phyloP scores from a whole-genome alignment of 129 eudicot genomes.

The Tagetes patula region DNA sequence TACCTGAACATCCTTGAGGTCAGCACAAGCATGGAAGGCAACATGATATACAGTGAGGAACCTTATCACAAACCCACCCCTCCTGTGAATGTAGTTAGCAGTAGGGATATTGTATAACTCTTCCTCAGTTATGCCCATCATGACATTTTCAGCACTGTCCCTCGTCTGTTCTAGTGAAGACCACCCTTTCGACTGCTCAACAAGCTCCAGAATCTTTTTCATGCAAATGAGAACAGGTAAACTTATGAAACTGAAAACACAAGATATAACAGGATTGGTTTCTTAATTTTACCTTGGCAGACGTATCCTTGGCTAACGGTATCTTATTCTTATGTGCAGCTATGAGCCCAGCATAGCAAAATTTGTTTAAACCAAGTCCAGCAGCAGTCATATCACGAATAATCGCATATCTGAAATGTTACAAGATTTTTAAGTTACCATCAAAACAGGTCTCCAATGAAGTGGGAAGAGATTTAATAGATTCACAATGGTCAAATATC shows the following conservation, averaged over 20 bases:
- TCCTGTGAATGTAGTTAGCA: slow-evolving; percentile 66
- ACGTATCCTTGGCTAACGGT: slow-evolving; percentile 52
- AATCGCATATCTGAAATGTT: slow-evolving; percentile 66
- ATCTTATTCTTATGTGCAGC: slow-evolving; percentile 75
- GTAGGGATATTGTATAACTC: slow-evolving; percentile 81
- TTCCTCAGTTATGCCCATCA: slow-evolving; percentile 79
- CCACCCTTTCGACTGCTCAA: slow-evolving; percentile 98
- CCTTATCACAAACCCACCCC: slow-evolving; percentile 56
- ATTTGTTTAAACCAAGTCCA: slow-evolving; percentile 94
- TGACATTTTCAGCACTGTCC: slow-evolving; percentile 66
- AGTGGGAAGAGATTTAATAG: slow-evolving; percentile 5
- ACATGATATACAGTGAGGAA: slow-evolving; percentile 80
- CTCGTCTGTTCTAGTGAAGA: slow-evolving; percentile 59
- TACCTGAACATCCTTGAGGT: slow-evolving; percentile 78
- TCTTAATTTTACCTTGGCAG: slow-evolving; percentile 52
- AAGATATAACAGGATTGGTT: slow-evolving; percentile 5
- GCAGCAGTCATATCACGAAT: slow-evolving; percentile 99
- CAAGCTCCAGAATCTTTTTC: slow-evolving; percentile 85
- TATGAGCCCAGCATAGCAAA: slow-evolving; percentile 89
- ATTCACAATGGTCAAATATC: neutral
- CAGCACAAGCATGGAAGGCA: slow-evolving; percentile 78
- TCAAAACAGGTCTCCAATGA: neutral
- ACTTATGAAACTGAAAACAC: neutral
- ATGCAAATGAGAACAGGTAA: slow-evolving; percentile 16
- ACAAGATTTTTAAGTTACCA: slow-evolving; percentile 9